Evolutionary conservation across 2,329 filamentous ascomycete genomes (phyloP).

Genomic region (Tolypocladium capitatum): DNA sequence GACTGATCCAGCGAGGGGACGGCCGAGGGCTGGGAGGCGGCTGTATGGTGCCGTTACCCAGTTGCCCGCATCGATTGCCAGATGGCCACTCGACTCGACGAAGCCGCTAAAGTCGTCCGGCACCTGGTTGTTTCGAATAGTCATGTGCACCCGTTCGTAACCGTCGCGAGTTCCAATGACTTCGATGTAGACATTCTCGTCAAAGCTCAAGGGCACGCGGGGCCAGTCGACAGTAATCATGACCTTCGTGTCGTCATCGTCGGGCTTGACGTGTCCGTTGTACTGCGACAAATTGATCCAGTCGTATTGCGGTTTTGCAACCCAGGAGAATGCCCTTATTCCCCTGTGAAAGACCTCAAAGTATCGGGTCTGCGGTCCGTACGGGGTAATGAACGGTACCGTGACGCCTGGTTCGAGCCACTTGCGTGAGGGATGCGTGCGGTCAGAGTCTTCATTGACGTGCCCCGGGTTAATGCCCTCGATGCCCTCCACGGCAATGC

Average conservation of each 20-base stretch:
- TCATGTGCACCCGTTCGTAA: constrained; percentile 21
- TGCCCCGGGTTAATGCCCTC: constrained; percentile 20
- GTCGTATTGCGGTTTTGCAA: constrained; percentile 16
- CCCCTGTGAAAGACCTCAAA: constrained; percentile 23
- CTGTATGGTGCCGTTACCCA: constrained; percentile 12
- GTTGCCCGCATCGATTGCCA: constrained; percentile 20
- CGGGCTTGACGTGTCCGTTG: constrained; percentile 15
- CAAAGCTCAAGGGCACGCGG: constrained; percentile 23
- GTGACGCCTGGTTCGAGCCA: constrained; percentile 17
- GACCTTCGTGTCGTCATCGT: constrained; percentile 17
- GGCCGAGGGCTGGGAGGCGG: constrained; percentile 18
- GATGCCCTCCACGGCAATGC: constrained; percentile 17
- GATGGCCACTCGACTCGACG: constrained; percentile 18
- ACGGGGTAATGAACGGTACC: constrained; percentile 17
- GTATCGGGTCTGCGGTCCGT: constrained; percentile 16
- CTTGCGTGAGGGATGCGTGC: constrained; percentile 26
- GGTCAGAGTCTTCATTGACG: constrained; percentile 41
- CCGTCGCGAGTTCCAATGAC: constrained; percentile 22
- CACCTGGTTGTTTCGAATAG: constrained; percentile 7
- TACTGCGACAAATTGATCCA: constrained; percentile 17
- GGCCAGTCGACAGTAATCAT: constrained; percentile 19
- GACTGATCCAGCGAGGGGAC: constrained; percentile 10
- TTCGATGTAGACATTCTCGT: constrained; percentile 26
- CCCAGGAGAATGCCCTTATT: constrained; percentile 16
- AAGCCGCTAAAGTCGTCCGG: constrained; percentile 22